Evolutionary conservation across 2,329 filamentous ascomycete genomes (phyloP), one percentile per base, ranked within the genome.

Genomic region (Xylaria sp.): DNA sequence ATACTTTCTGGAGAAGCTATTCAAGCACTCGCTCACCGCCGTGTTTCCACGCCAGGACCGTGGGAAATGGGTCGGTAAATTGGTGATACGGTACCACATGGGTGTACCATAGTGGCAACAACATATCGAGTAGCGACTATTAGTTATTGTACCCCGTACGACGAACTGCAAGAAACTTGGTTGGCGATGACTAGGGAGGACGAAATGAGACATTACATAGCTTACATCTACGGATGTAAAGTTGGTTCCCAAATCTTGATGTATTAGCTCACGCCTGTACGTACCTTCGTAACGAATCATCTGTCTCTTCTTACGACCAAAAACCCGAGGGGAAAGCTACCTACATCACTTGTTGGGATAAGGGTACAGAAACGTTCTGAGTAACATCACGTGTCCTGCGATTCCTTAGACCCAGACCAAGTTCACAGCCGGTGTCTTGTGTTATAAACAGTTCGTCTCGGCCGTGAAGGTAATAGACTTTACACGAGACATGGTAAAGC

Each of bases 61-160:
- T 25, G 23, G 25, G 8, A 51, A 55, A 52, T 58, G 39, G 39
- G 37, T 44, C 46, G 44, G 51, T 12, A 56, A 31, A 23, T 52
- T 56, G 25, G 60, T 61, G 39, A 41, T 51, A 64, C 65, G n/a
- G 28, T 58, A 20, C 31, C 31, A 46, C 10, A 52, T 1, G 18
- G 25, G 2, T 18, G 31, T 20, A 52, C 48, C 44, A 28, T 61
- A 46, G 48, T 31, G 23, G 34, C 20, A 37, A 62, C 37, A 10
- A 39, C 23, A 37, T 7, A 34, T 67, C 56, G n/a, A 65, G 12
- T 58, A 65, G 25, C 50, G n/a, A 34, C 15, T 12, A 52, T 31
- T 37, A 52, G 23, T 12, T 23, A 55, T 10, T 56, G 52, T 41
- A 15, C 7, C 18, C 50, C 8, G 59, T 59, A 46, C 15, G 50